Evolutionary conservation across 176 grass and related monocot species (phyloP).

Genomic region (Phoenix dactylifera): DNA sequence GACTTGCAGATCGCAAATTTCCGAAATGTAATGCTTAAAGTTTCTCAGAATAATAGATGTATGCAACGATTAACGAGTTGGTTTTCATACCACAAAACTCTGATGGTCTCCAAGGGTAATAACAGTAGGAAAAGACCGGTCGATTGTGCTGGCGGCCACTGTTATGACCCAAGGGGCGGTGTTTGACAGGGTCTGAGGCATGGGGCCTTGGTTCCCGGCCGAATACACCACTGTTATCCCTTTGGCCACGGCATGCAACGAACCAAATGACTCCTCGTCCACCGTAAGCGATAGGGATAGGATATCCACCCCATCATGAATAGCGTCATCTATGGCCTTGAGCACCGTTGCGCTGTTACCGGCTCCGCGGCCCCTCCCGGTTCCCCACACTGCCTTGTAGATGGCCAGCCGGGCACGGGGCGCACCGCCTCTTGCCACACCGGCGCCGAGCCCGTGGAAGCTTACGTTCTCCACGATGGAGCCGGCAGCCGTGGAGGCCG

Average conservation of each 20-base stretch:
- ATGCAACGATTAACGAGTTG: too few species aligned
- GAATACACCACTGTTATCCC: neutral
- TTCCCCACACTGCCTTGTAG: constrained; percentile 14
- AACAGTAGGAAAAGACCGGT: neutral
- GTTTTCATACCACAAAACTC: constrained; percentile 6
- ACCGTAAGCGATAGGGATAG: constrained; percentile 9
- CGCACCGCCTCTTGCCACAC: neutral
- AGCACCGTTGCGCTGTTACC: neutral
- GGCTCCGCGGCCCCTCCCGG: neutral
- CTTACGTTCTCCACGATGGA: neutral
- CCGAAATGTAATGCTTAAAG: too few species aligned
- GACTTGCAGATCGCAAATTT: too few species aligned
- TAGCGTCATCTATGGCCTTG: constrained; percentile 7
- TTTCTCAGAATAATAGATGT: too few species aligned
- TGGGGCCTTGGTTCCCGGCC: neutral
- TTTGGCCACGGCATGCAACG: neutral
- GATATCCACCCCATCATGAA: constrained; percentile 23
- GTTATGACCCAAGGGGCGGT: neutral
- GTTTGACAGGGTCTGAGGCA: neutral
- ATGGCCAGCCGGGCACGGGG: constrained; percentile 20
- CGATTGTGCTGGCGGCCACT: neutral
- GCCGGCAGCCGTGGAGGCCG: constrained; percentile 17
- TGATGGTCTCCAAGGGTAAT: neutral
- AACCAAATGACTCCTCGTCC: neutral
- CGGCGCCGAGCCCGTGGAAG: neutral